Evolutionary conservation across 352 stramenopile genomes (phyloP).

Genomic region (Phytophthora pluvialis): DNA sequence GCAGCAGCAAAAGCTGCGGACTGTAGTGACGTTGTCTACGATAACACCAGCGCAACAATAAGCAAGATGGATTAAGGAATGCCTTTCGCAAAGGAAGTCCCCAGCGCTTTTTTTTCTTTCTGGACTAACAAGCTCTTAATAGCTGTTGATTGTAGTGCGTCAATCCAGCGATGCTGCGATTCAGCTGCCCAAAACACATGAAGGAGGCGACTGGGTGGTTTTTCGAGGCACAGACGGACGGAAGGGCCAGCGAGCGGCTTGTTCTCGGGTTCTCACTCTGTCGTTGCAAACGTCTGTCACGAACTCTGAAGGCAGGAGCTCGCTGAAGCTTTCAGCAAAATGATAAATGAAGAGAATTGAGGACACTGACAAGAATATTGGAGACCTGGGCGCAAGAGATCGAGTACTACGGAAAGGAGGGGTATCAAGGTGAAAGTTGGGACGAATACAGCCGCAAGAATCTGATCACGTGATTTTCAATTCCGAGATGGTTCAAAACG

Average conservation of each 20-base stretch:
- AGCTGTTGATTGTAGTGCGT: not conserved
- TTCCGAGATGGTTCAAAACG: not conserved
- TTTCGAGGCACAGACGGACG: not conserved
- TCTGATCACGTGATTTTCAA: not conserved
- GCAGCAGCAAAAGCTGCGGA: no score
- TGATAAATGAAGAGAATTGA: not conserved
- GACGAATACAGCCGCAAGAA: no score
- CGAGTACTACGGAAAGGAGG: not conserved
- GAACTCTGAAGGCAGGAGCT: not conserved
- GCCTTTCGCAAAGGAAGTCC: no score
- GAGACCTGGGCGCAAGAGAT: no score
- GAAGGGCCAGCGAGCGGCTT: not conserved
- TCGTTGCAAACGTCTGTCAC: no score
- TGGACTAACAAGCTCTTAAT: not conserved
- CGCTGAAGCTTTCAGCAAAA: not conserved
- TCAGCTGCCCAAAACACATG: not conserved
- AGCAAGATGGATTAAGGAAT: not conserved
- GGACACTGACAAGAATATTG: no score
- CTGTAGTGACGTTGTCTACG: no score
- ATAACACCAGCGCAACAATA: not conserved
- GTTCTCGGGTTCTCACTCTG: not conserved
- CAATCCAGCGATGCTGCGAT: not conserved
- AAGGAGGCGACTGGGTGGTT: not conserved
- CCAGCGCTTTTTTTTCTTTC: no score
- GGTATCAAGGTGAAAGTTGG: not conserved